Conservation (phyloP, 2,329 filamentous ascomycete species). For the Colletotrichum musicola region DNA sequence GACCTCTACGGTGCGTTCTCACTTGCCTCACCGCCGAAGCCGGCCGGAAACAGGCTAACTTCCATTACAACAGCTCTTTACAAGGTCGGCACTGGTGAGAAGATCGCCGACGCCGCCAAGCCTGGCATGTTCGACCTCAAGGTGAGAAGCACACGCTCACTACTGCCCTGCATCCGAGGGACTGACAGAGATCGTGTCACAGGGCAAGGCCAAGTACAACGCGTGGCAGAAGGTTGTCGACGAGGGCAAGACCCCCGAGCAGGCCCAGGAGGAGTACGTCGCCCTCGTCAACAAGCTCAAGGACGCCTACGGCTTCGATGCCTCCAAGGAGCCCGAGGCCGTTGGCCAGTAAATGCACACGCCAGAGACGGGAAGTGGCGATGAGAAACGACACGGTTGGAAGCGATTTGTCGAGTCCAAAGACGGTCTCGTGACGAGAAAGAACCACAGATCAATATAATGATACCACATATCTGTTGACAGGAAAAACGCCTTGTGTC, state of each 20-base stretch:
- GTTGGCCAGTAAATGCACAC: conserved; percentile 52
- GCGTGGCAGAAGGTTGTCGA: conserved; percentile 81
- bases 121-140: conserved; percentile 80
- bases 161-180: not conserved
- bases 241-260: conserved; percentile 69
- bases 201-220: conserved; percentile 85
- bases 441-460: conserved; percentile 33
- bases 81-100: conserved; percentile 70
- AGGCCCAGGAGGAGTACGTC: conserved; percentile 84
- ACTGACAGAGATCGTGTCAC: conserved; percentile 36
- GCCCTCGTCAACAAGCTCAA: conserved; percentile 79
- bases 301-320: conserved; percentile 75
- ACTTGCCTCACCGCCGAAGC: not conserved
- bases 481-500: not conserved
- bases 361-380: not conserved
- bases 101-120: conserved; percentile 65
- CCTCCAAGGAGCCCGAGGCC: conserved; percentile 71
- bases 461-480: conserved; percentile 29
- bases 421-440: not conserved
- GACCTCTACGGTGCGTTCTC: conserved; percentile 66
- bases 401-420: conserved; percentile 4
- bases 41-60: not conserved
- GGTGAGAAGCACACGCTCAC: conserved; percentile 55
- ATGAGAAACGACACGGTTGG: conserved; percentile 36
- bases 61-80: conserved; percentile 60